Evolutionary conservation across 768 basidiomycete genomes (phyloP), one percentile per base, ranked within the genome.

Genomic region (Suillus cothurnatus): DNA sequence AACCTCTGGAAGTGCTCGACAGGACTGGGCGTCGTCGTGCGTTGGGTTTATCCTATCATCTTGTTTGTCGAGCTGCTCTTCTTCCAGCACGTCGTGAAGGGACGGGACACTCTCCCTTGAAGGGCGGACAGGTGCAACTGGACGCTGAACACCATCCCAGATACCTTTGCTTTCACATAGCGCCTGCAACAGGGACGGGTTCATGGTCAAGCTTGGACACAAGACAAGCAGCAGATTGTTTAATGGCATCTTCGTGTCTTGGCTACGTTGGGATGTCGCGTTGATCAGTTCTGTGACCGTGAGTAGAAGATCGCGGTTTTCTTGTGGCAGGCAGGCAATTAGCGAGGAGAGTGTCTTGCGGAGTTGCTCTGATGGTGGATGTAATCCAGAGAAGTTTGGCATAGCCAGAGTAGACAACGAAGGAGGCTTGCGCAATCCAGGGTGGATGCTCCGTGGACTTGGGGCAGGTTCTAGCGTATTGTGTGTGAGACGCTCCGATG

Each of bases 241-340:
- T 68, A 97, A 77, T 3, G 94, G 93, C 95, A 98, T 98, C 78
- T 93, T 94, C 41, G 94, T 98, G 70, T 87, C 85, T 68, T 83
- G 84, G 71, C 83, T 82, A 67, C 86, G 83, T 63, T 80, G 81
- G 0, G 92, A 87, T 17, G 94, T 95, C 50, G 85, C 86, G 52
- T 85, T 86, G 68, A 97, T 91, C 43, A 97, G 81, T 69, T 93
- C 89, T 57, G 88, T 85, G 28, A 97, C 87, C 15, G 94, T 96
- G 56, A 86, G 82, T 43, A 96, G 80, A n/a, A 97, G 81, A 73
- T 95, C 94, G 63, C 88, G 85, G 70, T 95, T 94, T 74, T 94
- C 93, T 66, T 76, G 77, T 0, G 95, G 95, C 0, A 98, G 81
- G 65, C 85, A 84, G 19, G 80, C 76, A 52, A 96, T 81, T 43